Percentiles rank a stretch among this genome's conserved stretches.
Conservation (phyloP, 306 rosid species). For the Quercus engelmannii region DNA sequence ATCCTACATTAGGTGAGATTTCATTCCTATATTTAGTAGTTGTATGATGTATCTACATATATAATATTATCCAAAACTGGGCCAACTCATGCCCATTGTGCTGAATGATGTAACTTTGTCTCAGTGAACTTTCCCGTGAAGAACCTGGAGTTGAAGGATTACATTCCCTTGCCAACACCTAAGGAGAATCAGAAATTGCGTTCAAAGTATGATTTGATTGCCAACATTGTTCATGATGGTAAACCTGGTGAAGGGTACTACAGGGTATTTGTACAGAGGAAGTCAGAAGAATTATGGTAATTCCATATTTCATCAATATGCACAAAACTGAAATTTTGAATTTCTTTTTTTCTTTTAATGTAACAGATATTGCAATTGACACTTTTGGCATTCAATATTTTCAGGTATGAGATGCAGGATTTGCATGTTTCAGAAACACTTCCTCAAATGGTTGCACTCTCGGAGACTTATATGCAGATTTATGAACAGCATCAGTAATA, state of each 20-base stretch:
- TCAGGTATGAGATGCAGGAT: constrained; percentile 97
- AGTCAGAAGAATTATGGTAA: constrained; percentile 91
- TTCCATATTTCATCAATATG: constrained; percentile 1
- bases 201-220: constrained; percentile 85
- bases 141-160: constrained; percentile 94
- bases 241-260: constrained; percentile 89
- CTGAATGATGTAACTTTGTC: constrained; percentile 15
- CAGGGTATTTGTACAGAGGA: constrained; percentile 87
- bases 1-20: constrained; percentile 81
- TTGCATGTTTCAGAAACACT: constrained; percentile 90
- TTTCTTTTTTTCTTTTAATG: background rate
- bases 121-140: constrained; percentile 96
- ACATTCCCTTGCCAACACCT: constrained; percentile 84
- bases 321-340: background rate
- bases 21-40: background rate
- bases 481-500: constrained; percentile 80
- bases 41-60: background rate
- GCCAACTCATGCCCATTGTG: constrained; percentile 2
- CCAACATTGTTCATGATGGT: constrained; percentile 90
- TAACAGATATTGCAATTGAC: constrained; percentile 15
- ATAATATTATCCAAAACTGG: constrained; percentile 8
- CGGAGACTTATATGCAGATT: constrained; percentile 94
- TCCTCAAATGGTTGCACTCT: constrained; percentile 95
- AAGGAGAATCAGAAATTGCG: constrained; percentile 66
- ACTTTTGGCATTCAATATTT: background rate